A percentile compares a stretch with the other conserved stretches of the same genome.
phyloP scores from a whole-genome alignment of 2,329 filamentous ascomycete genomes.

The Hypoxylon sp. region DNA sequence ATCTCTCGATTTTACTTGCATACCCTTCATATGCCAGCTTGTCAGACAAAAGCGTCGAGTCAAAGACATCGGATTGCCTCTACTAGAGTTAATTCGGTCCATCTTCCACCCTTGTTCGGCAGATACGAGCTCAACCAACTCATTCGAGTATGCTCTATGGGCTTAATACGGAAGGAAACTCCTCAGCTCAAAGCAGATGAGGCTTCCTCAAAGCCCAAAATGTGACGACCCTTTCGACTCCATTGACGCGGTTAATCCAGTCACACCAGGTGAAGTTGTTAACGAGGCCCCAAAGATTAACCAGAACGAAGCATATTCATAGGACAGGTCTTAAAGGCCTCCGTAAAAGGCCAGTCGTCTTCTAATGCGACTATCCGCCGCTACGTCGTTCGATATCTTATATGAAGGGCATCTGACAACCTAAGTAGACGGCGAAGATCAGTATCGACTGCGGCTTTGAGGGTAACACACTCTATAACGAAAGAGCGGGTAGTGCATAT shows the following conservation, averaged over 20 bases:
- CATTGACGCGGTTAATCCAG: not conserved
- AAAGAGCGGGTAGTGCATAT: no score
- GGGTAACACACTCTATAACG: not conserved
- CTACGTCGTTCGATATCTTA: not conserved
- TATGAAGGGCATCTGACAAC: not conserved
- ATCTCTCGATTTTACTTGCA: not conserved
- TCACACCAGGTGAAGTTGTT: not conserved
- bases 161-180: not conserved
- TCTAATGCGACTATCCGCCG: not conserved
- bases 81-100: not conserved
- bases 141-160: not conserved
- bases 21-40: not conserved
- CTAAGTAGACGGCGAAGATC: not conserved
- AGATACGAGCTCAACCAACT: not conserved
- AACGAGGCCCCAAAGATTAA: not conserved
- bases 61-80: not conserved
- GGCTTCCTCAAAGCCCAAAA: not conserved
- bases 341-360: not conserved
- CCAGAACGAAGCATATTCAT: not conserved
- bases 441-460: not conserved
- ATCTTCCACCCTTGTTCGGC: not conserved
- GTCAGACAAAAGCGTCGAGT: not conserved
- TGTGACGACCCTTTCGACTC: not conserved
- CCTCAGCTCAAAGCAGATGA: not conserved
- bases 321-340: not conserved